These are phyloP conservation scores for Strobilomyces echinocephalus DNA, from an alignment of 768 basidiomycete species.

Conservation along the genomic window DNA sequence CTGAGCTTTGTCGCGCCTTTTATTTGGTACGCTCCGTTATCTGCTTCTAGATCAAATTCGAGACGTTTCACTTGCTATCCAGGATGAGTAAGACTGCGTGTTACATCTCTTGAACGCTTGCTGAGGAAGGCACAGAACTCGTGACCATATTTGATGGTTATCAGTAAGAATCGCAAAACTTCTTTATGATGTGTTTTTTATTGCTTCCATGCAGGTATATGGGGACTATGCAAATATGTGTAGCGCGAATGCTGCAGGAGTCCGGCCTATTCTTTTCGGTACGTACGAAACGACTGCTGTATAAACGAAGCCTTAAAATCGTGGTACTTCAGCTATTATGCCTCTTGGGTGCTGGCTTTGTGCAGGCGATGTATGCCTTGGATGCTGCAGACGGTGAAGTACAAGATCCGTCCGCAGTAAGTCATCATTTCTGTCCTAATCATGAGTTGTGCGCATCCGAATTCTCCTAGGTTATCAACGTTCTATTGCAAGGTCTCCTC, in stretches of 20 bases:
- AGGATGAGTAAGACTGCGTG: slow-evolving; percentile 72
- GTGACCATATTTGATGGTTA: slow-evolving; percentile 78
- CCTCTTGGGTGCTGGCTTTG: slow-evolving; percentile 78
- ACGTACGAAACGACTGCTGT: slow-evolving; percentile 16
- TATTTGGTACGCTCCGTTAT: slow-evolving; percentile 59
- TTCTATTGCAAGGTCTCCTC: slow-evolving; percentile 76
- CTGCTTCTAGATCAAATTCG: neutral
- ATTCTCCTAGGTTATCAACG: slow-evolving; percentile 53
- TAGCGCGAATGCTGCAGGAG: slow-evolving; percentile 89
- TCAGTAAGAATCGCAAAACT: slow-evolving; percentile 45
- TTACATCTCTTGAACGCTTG: neutral
- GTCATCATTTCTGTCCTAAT: slow-evolving; percentile 14
- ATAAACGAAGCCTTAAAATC: neutral
- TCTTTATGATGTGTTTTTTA: neutral
- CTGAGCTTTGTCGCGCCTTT: slow-evolving; percentile 84
- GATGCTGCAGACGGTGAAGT: slow-evolving; percentile 84
- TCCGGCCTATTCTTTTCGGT: slow-evolving; percentile 91
- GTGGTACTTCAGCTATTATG: slow-evolving; percentile 58
- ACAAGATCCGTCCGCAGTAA: slow-evolving; percentile 48
- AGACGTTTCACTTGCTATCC: slow-evolving; percentile 1
- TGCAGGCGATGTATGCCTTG: slow-evolving; percentile 82
- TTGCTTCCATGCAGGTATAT: slow-evolving; percentile 51
- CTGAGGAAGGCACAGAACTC: slow-evolving; percentile 45
- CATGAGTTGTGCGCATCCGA: neutral
- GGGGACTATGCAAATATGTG: slow-evolving; percentile 91